phyloP scores from a whole-genome alignment of 805 yeast species.

The Komagataella mondaviorum region DNA sequence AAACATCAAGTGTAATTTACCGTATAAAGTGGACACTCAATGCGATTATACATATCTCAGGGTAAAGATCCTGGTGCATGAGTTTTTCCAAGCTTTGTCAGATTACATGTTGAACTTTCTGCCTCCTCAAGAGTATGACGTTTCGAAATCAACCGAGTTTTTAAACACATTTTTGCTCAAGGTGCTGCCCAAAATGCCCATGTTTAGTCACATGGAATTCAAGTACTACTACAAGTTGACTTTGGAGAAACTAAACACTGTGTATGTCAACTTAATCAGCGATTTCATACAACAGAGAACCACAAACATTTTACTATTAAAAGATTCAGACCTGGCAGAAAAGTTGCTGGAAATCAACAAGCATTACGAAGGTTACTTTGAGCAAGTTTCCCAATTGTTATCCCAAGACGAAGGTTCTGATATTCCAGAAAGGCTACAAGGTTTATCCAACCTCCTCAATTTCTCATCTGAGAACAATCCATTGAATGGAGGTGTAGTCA shows the following conservation, averaged over 20 bases:
- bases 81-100: constrained; percentile 55
- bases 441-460: constrained; percentile 4
- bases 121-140: constrained; percentile 53
- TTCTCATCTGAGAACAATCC: constrained; percentile 7
- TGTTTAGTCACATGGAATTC: constrained; percentile 44
- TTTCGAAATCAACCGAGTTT: constrained; percentile 42
- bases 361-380: constrained; percentile 15
- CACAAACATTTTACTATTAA: constrained; percentile 17
- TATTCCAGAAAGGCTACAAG: constrained; percentile 4
- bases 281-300: constrained; percentile 16
- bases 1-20: constrained; percentile 36
- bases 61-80: constrained; percentile 53
- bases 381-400: constrained; percentile 11
- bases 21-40: constrained; percentile 61
- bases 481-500: constrained; percentile 3
- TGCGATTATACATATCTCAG: constrained; percentile 70
- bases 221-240: constrained; percentile 26
- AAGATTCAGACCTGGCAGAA: constrained; percentile 18
- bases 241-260: constrained; percentile 18
- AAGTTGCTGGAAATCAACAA: constrained; percentile 15
- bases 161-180: constrained; percentile 44
- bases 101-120: constrained; percentile 64
- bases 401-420: constrained; percentile 2
- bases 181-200: constrained; percentile 51
- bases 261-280: constrained; percentile 12